Evolutionary conservation across 371 early-diverging fungal species (phyloP).

Genomic region (Circinella minor): DNA sequence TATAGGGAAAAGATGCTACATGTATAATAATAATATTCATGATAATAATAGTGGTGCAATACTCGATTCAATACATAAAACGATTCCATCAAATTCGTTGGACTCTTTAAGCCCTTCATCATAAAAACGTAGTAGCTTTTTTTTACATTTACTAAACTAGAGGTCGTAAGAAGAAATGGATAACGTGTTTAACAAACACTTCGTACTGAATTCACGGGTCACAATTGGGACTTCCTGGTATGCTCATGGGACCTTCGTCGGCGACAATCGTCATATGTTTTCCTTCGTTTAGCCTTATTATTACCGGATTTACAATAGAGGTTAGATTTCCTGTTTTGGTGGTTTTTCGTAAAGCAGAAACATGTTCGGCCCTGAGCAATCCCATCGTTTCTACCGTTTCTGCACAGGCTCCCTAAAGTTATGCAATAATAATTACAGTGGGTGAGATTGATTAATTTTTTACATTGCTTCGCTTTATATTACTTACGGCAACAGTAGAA

Average conservation of each 20-base stretch:
- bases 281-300: conserved; percentile 33
- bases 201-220: too few relatives aligned
- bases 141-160: too few relatives aligned
- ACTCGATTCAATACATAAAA: too few relatives aligned
- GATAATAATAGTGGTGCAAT: too few relatives aligned
- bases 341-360: conserved; percentile 26
- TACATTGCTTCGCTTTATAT: conserved; percentile 4
- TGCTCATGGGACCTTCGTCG: conserved; percentile 24
- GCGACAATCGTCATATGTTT: conserved; percentile 27
- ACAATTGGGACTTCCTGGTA: too few relatives aligned
- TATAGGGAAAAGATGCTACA: too few relatives aligned
- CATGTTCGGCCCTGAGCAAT: conserved; percentile 27
- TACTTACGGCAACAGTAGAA: conserved; percentile 30
- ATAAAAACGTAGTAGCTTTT: too few relatives aligned
- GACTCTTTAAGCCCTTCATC: too few relatives aligned
- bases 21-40: too few relatives aligned
- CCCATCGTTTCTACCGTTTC: conserved; percentile 30
- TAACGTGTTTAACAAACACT: too few relatives aligned
- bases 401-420: conserved; percentile 28
- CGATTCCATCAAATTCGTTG: too few relatives aligned
- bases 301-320: conserved; percentile 26
- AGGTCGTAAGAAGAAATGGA: too few relatives aligned
- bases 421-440: conserved; percentile 30
- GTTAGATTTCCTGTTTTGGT: conserved; percentile 22
- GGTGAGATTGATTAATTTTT: conserved; percentile 26